phyloP scores from a whole-genome alignment of 2,329 filamentous ascomycete genomes.

The Cadophora sp. region DNA sequence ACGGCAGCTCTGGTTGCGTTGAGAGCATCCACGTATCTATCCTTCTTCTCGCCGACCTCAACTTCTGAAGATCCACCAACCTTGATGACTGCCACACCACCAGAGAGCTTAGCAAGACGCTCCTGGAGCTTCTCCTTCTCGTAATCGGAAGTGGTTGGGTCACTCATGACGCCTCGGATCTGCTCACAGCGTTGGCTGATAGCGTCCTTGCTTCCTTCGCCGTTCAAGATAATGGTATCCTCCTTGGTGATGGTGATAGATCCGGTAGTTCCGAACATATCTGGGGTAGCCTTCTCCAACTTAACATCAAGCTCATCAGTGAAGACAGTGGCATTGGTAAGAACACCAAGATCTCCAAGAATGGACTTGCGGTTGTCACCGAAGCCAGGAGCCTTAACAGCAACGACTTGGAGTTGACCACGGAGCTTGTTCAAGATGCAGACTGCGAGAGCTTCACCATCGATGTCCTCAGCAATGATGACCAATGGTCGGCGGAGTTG shows the following conservation, averaged over 20 bases:
- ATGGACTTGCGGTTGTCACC: constrained; percentile 99
- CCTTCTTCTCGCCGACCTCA: constrained; percentile 99
- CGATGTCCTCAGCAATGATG: constrained; percentile 99
- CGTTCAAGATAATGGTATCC: constrained; percentile 98
- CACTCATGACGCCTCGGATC: constrained; percentile 95
- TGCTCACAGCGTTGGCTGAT: constrained; percentile 98
- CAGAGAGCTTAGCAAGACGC: constrained; percentile 98
- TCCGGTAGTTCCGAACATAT: constrained; percentile 95
- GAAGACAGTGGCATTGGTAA: constrained; percentile 98
- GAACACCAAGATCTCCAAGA: constrained; percentile 92
- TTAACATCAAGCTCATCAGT: constrained; percentile 98
- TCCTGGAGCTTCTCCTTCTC: constrained; percentile 99
- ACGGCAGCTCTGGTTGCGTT: constrained; percentile 98
- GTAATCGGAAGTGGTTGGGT: constrained; percentile 95
- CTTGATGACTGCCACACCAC: constrained; percentile 99
- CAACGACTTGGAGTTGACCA: constrained; percentile 97
- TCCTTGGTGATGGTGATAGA: constrained; percentile 99
- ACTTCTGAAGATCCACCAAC: constrained; percentile 97
- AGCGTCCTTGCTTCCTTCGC: constrained; percentile 91
- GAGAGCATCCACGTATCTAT: constrained; percentile 96
- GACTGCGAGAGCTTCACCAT: constrained; percentile 96
- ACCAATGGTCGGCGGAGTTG: constrained; percentile 93
- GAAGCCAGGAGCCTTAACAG: constrained; percentile 98
- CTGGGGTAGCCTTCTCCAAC: constrained; percentile 95
- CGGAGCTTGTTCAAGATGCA: constrained; percentile 99